Percentiles rank a stretch among this genome's conserved stretches.
Evolutionary conservation across 208 protist species (phyloP).

Genomic region (Trypanosoma avium): DNA sequence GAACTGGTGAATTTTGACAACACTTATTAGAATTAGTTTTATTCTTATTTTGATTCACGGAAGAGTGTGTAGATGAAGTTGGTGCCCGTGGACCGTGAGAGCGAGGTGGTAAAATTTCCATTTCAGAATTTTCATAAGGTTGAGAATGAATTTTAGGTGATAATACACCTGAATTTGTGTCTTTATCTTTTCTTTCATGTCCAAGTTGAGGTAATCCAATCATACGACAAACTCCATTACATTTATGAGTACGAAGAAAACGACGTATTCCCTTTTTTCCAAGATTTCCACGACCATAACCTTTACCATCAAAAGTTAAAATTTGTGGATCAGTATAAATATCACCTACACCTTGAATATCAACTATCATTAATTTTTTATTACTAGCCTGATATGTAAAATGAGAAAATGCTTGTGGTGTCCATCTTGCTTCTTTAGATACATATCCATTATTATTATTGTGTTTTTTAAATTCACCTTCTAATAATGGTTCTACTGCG

Average conservation of each 20-base stretch:
- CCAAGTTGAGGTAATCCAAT: constrained; percentile 53
- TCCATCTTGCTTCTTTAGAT: constrained; percentile 64
- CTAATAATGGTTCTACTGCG: constrained; percentile 74
- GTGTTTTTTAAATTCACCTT: constrained; percentile 87
- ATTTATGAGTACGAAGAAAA: constrained; percentile 79
- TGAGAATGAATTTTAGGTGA: not conserved
- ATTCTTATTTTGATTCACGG: not conserved
- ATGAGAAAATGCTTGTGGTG: constrained; percentile 90
- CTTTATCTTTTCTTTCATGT: constrained; percentile 12
- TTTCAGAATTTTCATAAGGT: not conserved
- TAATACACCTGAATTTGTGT: not conserved
- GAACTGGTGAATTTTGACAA: not conserved
- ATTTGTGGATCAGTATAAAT: constrained; percentile 93
- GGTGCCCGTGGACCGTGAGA: not conserved
- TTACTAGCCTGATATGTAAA: constrained; percentile 84
- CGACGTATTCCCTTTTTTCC: constrained; percentile 66
- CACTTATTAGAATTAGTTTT: not conserved
- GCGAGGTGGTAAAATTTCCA: constrained; percentile 7
- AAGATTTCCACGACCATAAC: constrained; percentile 82
- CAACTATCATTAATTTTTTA: constrained; percentile 74
- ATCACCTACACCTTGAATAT: constrained; percentile 90
- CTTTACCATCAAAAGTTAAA: constrained; percentile 72
- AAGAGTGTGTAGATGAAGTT: not conserved
- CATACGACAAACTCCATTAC: constrained; percentile 77
- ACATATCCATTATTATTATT: constrained; percentile 92